Evolutionary conservation across 2,329 filamentous ascomycete species (phyloP).

Genomic region (Fusarium sp.): DNA sequence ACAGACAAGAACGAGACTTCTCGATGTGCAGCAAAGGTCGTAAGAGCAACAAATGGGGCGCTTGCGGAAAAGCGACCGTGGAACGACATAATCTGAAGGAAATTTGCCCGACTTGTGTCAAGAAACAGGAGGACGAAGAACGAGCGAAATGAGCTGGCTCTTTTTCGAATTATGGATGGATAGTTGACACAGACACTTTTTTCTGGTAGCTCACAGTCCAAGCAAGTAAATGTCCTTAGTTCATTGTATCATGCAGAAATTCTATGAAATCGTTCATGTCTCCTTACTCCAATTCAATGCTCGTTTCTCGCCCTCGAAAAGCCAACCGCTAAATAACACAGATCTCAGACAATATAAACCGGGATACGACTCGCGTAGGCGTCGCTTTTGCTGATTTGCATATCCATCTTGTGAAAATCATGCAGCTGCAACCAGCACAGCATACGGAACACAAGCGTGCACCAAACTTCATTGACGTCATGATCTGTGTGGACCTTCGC

Average conservation of each 20-base stretch:
- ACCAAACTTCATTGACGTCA: conserved; percentile 50
- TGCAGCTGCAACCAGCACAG: conserved; percentile 57
- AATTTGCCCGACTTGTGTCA: not conserved
- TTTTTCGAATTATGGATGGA: too few relatives aligned
- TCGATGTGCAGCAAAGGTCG: not conserved
- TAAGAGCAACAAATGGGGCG: conserved; percentile 7
- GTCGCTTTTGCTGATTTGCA: conserved; percentile 53
- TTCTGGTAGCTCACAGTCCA: too few relatives aligned
- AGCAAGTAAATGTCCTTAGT: too few relatives aligned
- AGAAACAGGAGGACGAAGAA: not conserved
- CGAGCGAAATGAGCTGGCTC: too few relatives aligned
- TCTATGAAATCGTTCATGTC: too few relatives aligned
- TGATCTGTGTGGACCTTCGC: not conserved
- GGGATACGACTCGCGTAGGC: conserved; percentile 55
- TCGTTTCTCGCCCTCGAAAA: too few relatives aligned
- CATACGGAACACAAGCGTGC: conserved; percentile 57
- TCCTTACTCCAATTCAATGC: too few relatives aligned
- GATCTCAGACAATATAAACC: conserved; percentile 49
- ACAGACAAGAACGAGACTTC: not conserved
- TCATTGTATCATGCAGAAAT: too few relatives aligned
- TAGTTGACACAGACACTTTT: too few relatives aligned
- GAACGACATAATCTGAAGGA: not conserved
- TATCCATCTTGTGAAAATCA: conserved; percentile 56
- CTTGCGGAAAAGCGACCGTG: not conserved
- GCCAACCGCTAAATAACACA: too few relatives aligned